Base-by-base conservation (phyloP, 2,329 filamentous ascomycete genomes). In the Aaosphaeria arxii region DNA sequence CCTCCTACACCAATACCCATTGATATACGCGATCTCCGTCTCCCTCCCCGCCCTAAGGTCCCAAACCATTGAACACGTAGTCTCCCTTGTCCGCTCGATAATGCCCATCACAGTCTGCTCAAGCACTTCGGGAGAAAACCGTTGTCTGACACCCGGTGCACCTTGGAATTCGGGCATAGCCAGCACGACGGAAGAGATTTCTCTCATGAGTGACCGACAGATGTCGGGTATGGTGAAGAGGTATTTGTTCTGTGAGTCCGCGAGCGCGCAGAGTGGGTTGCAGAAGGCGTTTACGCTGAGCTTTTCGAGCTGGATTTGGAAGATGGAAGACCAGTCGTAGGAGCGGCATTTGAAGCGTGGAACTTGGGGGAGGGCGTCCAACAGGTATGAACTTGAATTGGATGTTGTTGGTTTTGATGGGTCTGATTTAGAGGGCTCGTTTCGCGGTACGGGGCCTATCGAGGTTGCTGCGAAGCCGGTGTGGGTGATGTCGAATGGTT, bases 1-100 rank as follows among this genome's bases (percentile, higher is more conserved):
- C 38, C 86, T 80, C 44, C 75, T 78, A 31, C 95, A 77, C 50
- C 99, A 87, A 72, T 92, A 99, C 1, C 91, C 92, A 66, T 95
- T 96, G 57, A 92, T 81, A 61, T 86, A 95, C 40, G 91, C 83
- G 38, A 96, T 81, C 60, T 96, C 90, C 0, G 89, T 90, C 49
- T 77, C 72, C 7, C 63, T 49, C 1, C 88, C 86, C 1, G 71
- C 67, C 7, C 81, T 72, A 9, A 91, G 74, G 59, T 86, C 83
- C 45, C 79, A 77, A 5, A 88, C 73, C 83, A 95, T 90, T 17
- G 76, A 79, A 59, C 83, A 88, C 5, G 77, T 73, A 44, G 84
- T 82, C 46, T 79, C 71, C 11, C 76, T 74, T 7, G 82, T 85
- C 43, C 71, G 75, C 30, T 73, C 62, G 17, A 80, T 76, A 4